These are phyloP conservation scores for Lactifluus subvellereus DNA, from an alignment of 768 basidiomycete species.

Conservation along the genomic window DNA sequence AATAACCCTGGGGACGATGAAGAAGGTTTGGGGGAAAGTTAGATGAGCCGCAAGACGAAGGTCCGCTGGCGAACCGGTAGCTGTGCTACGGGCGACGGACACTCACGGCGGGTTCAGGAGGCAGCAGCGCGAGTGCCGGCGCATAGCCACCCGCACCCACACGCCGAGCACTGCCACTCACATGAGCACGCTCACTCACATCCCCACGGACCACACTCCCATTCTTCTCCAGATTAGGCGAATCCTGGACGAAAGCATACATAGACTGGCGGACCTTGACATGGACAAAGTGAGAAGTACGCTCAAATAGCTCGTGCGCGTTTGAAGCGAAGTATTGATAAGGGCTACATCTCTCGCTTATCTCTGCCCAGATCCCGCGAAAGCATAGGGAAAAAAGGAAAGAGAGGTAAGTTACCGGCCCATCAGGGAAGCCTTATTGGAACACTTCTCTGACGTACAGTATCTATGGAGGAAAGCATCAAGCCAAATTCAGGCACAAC, in stretches of 20 bases:
- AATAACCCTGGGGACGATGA: slow-evolving; percentile 36
- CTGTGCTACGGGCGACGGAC: neutral
- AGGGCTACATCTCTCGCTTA: slow-evolving; percentile 14
- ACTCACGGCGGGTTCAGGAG: slow-evolving; percentile 4
- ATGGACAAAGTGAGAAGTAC: slow-evolving; percentile 92
- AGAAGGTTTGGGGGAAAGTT: slow-evolving; percentile 29
- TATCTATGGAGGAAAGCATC: slow-evolving; percentile 44
- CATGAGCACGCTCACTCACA: slow-evolving; percentile 36
- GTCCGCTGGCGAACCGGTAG: slow-evolving; percentile 1
- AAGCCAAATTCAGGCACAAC: slow-evolving; percentile 36
- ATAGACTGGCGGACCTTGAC: slow-evolving; percentile 61
- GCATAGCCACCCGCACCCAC: slow-evolving; percentile 25
- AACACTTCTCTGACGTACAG: slow-evolving; percentile 55
- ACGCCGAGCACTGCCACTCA: slow-evolving; percentile 29
- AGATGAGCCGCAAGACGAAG: slow-evolving; percentile 12
- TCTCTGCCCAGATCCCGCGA: neutral
- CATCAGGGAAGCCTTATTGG: slow-evolving; percentile 66
- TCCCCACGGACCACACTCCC: slow-evolving; percentile 27
- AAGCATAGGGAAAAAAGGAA: slow-evolving; percentile 62
- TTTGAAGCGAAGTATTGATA: slow-evolving; percentile 89
- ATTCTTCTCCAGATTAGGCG: slow-evolving; percentile 20
- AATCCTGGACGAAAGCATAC: slow-evolving; percentile 29
- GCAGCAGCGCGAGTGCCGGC: neutral
- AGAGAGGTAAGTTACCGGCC: slow-evolving; percentile 77
- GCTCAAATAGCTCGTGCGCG: slow-evolving; percentile 86